Base-by-base conservation (phyloP, 2,329 filamentous ascomycete species). In the Rutstroemia sp. region DNA sequence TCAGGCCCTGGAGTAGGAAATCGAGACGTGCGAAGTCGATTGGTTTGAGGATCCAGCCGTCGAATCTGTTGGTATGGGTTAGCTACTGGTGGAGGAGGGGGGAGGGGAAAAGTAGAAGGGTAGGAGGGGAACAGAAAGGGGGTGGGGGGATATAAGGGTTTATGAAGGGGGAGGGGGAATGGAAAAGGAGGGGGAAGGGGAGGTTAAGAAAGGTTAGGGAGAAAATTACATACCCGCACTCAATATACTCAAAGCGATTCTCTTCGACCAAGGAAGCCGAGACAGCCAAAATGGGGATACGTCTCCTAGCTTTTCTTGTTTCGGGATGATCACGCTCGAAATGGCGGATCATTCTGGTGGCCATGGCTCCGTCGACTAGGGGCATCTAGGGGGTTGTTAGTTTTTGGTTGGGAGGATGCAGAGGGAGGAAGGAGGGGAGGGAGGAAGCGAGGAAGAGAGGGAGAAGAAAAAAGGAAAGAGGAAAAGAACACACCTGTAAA, bases 41-140 rank as follows among this genome's bases (percentile, higher is more conserved):
- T 0, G 90, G 90, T 66, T 95, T 95, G 57, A 95, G 73, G 27
- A 96, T 91, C 90, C 90, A 95, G 21, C 87, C 91, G 63, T 95
- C 90, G 63, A 96, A 95, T 0, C 91, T 91, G 6, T 83, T 14
- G 9, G n/a, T 1, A 42, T 4, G 5, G 14, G 14, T 54, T n/a
- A n/a, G 14, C 39, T n/a, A 16, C 39, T n/a, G 39, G 4, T 12
- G 3, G 7, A 41, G 38, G 38, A 12, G 38, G n/a, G n/a, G n/a
- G 23, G 23, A 23, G 23, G 23, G 2, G 23, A 23, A 23, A 23
- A 23, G 23, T 23, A 23, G 21, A 23, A 23, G 21, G 21, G 4
- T 30, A 3, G 27, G 27, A 30, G 9, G 27, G 27, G 23, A n/a
- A 3, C 19, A 2, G 9, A 46, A 19, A 18, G 9, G 8, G 21